These are phyloP conservation scores for Fragilaria radians DNA, from an alignment of 108 stramenopile species.

Conservation along the genomic window DNA sequence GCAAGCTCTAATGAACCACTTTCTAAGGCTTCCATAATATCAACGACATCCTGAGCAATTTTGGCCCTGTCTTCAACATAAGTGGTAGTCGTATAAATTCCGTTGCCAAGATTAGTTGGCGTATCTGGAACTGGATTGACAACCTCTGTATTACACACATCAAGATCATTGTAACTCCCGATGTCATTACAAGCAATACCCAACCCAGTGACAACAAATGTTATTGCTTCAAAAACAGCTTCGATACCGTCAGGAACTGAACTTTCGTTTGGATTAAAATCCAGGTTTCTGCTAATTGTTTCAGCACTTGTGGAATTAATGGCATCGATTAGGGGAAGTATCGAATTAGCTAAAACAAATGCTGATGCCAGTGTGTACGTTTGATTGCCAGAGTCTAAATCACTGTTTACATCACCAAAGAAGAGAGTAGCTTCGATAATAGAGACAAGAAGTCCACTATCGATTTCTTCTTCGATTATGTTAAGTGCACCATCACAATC, in stretches of 20 bases:
- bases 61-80: conserved; percentile 65
- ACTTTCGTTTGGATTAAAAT: conserved; percentile 7
- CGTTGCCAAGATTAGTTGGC: conserved; percentile 45
- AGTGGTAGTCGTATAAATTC: conserved; percentile 66
- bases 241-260: conserved; percentile 14
- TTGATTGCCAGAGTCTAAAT: conserved; percentile 6
- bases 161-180: conserved; percentile 13
- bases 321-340: conserved; percentile 46
- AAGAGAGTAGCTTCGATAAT: conserved; percentile 49
- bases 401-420: conserved; percentile 21
- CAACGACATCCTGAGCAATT: conserved; percentile 58
- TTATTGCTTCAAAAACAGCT: conserved; percentile 27
- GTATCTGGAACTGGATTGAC: conserved; percentile 29
- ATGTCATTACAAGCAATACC: conserved; percentile 34
- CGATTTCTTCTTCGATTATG: conserved; percentile 27
- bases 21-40: conserved; percentile 49
- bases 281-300: conserved; percentile 18
- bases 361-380: conserved; percentile 26
- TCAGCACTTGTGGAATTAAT: conserved; percentile 31
- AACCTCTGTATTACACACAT: conserved; percentile 4
- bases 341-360: conserved; percentile 37
- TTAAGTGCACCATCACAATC: conserved; percentile 29
- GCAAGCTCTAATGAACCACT: conserved; percentile 36
- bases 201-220: conserved; percentile 18
- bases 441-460: conserved; percentile 23